These are phyloP conservation scores for Bothriochloa decipiens DNA, from an alignment of 176 grass and related monocot species.

Conservation along the genomic window DNA sequence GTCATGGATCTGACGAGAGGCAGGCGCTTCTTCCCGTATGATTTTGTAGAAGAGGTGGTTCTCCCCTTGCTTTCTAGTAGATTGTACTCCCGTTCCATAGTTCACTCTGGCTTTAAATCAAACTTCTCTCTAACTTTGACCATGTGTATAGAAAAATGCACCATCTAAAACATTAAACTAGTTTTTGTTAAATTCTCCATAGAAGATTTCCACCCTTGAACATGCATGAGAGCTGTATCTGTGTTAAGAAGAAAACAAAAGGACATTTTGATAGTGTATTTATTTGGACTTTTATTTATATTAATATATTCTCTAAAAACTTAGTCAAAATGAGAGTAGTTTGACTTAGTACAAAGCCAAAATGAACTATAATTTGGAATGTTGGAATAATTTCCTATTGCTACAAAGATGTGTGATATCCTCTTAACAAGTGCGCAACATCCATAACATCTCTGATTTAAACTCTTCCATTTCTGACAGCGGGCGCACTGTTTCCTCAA, in stretches of 20 bases:
- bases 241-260: neutral
- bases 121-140: neutral
- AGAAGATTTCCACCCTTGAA: neutral
- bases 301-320: neutral
- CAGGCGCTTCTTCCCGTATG: slow-evolving; percentile 80
- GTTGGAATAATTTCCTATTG: neutral
- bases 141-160: neutral
- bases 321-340: neutral
- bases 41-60: slow-evolving; percentile 48
- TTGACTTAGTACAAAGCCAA: neutral
- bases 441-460: slow-evolving; percentile 11
- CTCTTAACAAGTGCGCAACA: neutral
- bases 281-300: neutral
- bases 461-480: slow-evolving; percentile 6
- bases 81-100: neutral
- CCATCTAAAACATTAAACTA: neutral
- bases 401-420: neutral
- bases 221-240: neutral
- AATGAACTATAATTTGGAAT: neutral
- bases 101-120: neutral
- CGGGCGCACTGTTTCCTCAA: neutral
- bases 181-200: neutral
- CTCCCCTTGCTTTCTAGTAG: slow-evolving; percentile 5
- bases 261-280: neutral
- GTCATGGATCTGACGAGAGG: slow-evolving; percentile 71